These are phyloP conservation scores for Neofusicoccum umdonicola DNA, from an alignment of 2,329 filamentous ascomycete genomes.

Conservation along the genomic window DNA sequence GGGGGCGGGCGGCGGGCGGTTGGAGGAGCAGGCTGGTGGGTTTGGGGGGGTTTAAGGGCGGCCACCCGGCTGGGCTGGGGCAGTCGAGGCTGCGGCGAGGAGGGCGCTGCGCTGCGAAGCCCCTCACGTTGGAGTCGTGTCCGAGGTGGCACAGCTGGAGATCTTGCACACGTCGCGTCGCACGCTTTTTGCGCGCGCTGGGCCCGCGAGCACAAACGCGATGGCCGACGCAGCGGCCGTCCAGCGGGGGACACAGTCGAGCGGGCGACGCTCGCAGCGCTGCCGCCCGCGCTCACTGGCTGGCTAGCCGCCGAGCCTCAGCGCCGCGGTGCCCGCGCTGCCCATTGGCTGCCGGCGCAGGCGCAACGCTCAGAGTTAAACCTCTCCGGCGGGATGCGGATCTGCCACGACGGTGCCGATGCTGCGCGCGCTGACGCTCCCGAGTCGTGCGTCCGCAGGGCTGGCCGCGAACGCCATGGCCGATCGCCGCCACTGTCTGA, in stretches of 20 bases:
- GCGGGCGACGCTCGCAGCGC: no score
- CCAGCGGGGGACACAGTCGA: no score
- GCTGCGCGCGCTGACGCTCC: not conserved
- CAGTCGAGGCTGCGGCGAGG: not conserved
- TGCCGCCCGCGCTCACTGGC: not conserved
- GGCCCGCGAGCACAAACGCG: no score
- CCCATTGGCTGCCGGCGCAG: not conserved
- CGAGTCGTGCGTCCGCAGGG: slow-evolving; percentile 6
- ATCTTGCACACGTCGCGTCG: not conserved
- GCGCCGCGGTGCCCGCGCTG: not conserved
- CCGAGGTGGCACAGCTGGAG: slow-evolving; percentile 6
- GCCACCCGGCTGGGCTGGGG: not conserved
- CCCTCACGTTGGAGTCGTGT: slow-evolving; percentile 13
- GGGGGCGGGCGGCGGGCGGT: not conserved
- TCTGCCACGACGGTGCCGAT: not conserved
- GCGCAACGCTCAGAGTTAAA: slow-evolving; percentile 3
- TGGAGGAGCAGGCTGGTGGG: not conserved
- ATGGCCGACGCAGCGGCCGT: no score
- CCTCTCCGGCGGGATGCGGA: slow-evolving; percentile 5
- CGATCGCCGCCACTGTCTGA: not conserved
- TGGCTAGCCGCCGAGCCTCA: slow-evolving; percentile 5
- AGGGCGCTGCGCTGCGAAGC: not conserved
- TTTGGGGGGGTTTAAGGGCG: not conserved
- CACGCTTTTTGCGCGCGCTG: no score
- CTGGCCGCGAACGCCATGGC: not conserved